Evolutionary conservation across 116 monocot genomes (phyloP), one percentile per base, ranked within the genome.

Genomic region (Thalassia testudinum): DNA sequence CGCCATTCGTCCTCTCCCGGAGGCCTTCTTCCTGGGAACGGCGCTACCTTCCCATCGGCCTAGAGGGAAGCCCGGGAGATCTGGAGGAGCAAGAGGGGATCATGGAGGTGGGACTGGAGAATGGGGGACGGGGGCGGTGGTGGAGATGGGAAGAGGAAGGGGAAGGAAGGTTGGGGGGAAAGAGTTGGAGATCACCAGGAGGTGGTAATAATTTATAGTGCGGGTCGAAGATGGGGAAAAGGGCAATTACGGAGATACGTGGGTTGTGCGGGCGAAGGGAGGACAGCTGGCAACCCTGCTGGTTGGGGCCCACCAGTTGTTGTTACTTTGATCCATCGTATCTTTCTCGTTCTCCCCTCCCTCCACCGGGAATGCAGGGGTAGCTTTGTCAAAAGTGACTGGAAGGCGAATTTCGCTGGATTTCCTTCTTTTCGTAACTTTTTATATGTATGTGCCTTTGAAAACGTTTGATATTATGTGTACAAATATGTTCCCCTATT

Each of bases 1-100:
- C 58, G 78, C 54, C 87, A 76, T 76, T 30, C 21, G 65, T 27
- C 26, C 62, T 16, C 21, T 18, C 24, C 43, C 48, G 42, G 40
- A 40, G 14, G 14, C 50, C 43, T 30, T 29, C 30, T 21, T 18
- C 42, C 12, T 25, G 28, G 15, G 17, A 26, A 45, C 14, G 18
- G 20, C 29, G 1, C 60, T 40, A 40, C 40, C 14, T 40, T 14
- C 14, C 40, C 14, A 7, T 40, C 11, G 48, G 14, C 40, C 40
- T 7, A 40, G 14, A 40, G 14, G 40, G 40, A 40, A 40, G 40
- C 40, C 40, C 11, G 40, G 14, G 7, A 7, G 40, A 40, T 15
- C 15, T 45, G 45, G 15, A 6, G 19, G 45, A 45, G 4, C 19
- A n/a, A n/a, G n/a, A n/a, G n/a, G n/a, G n/a, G n/a, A 7, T 45